A percentile compares a stretch with the other conserved stretches of the same genome.
phyloP scores from a whole-genome alignment of 2,329 filamentous ascomycete genomes.

The Phoma herbarum region DNA sequence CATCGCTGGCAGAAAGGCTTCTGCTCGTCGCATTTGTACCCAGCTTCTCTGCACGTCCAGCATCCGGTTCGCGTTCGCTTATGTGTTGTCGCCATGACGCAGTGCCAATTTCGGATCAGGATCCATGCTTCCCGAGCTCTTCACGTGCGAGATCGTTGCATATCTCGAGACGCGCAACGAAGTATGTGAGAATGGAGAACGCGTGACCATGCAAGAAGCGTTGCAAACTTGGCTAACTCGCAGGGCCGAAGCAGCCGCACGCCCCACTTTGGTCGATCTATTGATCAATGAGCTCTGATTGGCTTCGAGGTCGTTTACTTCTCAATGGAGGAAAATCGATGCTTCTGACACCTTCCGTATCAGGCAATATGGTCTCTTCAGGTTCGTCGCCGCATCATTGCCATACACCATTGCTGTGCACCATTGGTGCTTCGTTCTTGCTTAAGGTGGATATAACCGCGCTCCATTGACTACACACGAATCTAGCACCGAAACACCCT shows the following conservation, averaged over 20 bases:
- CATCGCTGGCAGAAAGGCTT: slow-evolving; percentile 43
- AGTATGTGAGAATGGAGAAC: neutral
- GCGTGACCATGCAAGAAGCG: neutral
- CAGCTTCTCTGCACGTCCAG: slow-evolving; percentile 46
- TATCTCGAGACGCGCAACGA: neutral
- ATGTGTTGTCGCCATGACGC: slow-evolving; percentile 32
- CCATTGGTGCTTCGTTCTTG: neutral
- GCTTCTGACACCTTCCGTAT: neutral
- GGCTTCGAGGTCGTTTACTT: neutral
- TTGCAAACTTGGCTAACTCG: neutral
- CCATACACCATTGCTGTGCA: too few relatives aligned
- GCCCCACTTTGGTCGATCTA: slow-evolving; percentile 12
- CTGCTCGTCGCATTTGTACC: slow-evolving; percentile 47
- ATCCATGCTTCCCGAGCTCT: slow-evolving; percentile 11
- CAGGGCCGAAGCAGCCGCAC: slow-evolving; percentile 13
- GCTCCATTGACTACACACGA: slow-evolving; percentile 24
- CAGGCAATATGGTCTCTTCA: neutral
- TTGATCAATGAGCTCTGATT: neutral
- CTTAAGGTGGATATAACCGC: slow-evolving; percentile 17
- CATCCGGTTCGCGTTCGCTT: slow-evolving; percentile 44
- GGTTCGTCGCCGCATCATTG: neutral
- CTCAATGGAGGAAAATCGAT: neutral
- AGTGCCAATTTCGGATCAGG: neutral
- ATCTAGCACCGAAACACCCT: slow-evolving; percentile 34
- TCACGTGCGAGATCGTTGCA: neutral